Base-by-base conservation (phyloP, 352 stramenopile genomes). In the Globisporangium spiculum region DNA sequence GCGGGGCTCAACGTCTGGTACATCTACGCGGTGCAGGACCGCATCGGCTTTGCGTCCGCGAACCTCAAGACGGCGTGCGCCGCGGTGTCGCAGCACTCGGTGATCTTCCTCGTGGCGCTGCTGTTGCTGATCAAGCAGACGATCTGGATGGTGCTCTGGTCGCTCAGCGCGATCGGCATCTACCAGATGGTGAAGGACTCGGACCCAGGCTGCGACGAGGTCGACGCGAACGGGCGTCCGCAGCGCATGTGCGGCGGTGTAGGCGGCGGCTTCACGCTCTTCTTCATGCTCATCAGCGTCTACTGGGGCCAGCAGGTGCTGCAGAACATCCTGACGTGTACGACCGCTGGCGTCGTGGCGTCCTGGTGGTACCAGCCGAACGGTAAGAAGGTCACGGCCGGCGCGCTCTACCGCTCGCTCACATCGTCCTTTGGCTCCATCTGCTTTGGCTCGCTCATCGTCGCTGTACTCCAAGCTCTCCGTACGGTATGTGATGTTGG, bases 271-370 rank as follows among this genome's bases (percentile, higher is more conserved):
- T 69, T 88, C 14, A 71, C 80, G 63, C 56, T 94, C 38, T 96
- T 96, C 60, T 91, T 91, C 72, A 78, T 94, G 80, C 81, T 96
- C 26, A 74, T 93, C 58, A 92, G 81, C 66, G 73, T 96, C 6
- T 96, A 92, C 71, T 96, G 86, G 86, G 88, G 88, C 20, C 86
- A 94, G 62, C 86, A 94, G 65, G 85, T 94, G 59, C 71, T 96
- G 59, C 83, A 93, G 73, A 96, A 96, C 65, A 83, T 96, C 22
- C 69, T 94, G 22, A 96, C 85, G 10, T 93, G 84, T 73, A 93
- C 88, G 30, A 90, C 84, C 10, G 78, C 88, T 0, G 88, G 88
- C 32, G 84, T 92, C 36, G 83, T 96, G 20, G 88, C 88, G 6
- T 89, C 84, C 1, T 96, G 86, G 84, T 96, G 88, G 88, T 96